A percentile compares a stretch with the other conserved stretches of the same genome.
Evolutionary conservation across 345 rosid species (phyloP).

Genomic region (Arabidopsis arenosa): DNA sequence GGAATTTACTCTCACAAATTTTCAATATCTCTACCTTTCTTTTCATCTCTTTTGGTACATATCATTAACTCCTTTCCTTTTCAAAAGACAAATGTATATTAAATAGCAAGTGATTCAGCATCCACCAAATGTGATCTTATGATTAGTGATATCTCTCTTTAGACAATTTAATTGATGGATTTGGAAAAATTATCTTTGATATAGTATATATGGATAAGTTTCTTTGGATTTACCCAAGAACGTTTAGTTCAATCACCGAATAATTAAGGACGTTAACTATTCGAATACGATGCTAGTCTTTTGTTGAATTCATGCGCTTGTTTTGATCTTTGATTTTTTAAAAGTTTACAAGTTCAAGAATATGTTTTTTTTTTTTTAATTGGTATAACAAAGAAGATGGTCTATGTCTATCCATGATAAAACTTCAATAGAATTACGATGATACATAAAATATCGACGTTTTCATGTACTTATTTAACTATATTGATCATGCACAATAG

Average conservation of each 20-base stretch:
- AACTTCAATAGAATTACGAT: neutral
- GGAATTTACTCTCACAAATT: slow-evolving; percentile 44
- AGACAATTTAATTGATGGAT: slow-evolving; percentile 2
- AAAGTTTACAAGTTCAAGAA: neutral
- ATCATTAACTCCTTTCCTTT: slow-evolving; percentile 45
- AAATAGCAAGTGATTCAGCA: slow-evolving; percentile 33
- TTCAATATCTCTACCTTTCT: slow-evolving; percentile 36
- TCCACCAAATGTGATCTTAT: slow-evolving; percentile 36
- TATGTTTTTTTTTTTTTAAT: neutral
- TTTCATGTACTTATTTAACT: neutral
- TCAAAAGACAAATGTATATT: slow-evolving; percentile 34
- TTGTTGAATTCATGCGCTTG: neutral
- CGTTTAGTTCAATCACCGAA: neutral
- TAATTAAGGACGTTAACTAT: neutral
- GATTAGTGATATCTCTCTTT: slow-evolving; percentile 29
- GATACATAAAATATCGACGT: neutral
- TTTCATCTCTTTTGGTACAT: slow-evolving; percentile 41
- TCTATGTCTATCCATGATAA: neutral
- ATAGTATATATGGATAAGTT: slow-evolving; percentile 1
- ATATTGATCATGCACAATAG: slow-evolving; percentile 7
- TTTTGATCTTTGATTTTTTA: neutral
- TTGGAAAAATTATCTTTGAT: neutral
- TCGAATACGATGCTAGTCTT: neutral
- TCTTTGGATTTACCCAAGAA: neutral
- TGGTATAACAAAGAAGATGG: slow-evolving; percentile 15